phyloP scores from a whole-genome alignment of 768 basidiomycete species.

The Boletus rubescentipes region DNA sequence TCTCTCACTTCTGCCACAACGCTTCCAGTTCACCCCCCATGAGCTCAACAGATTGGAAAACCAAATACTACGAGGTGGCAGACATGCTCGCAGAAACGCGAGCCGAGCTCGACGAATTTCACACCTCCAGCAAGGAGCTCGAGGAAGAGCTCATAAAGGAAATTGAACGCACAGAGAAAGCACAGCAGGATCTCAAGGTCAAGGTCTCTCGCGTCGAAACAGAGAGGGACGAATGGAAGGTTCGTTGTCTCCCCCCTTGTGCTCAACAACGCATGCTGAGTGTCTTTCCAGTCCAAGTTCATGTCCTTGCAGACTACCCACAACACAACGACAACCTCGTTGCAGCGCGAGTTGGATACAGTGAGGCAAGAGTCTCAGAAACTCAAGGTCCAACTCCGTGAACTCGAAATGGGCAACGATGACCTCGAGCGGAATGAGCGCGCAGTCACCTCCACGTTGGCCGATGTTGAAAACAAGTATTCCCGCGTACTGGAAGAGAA shows the following conservation, averaged over 20 bases:
- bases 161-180: slow-evolving; percentile 81
- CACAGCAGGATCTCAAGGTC: slow-evolving; percentile 75
- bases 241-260: slow-evolving; percentile 33
- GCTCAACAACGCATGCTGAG: neutral
- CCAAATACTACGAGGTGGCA: slow-evolving; percentile 78
- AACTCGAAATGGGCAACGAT: slow-evolving; percentile 97
- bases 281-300: slow-evolving; percentile 63
- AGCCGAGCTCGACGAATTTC: slow-evolving; percentile 84
- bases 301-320: slow-evolving; percentile 86
- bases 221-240: slow-evolving; percentile 94
- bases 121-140: slow-evolving; percentile 83
- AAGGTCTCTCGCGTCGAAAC: slow-evolving; percentile 68
- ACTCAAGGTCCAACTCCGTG: slow-evolving; percentile 72
- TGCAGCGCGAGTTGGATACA: slow-evolving; percentile 89
- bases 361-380: slow-evolving; percentile 73
- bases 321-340: slow-evolving; percentile 84
- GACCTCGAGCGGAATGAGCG: slow-evolving; percentile 95
- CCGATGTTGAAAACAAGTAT: slow-evolving; percentile 86
- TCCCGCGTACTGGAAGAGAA: slow-evolving; percentile 93
- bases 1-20: slow-evolving; percentile 12
- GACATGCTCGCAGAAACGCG: slow-evolving; percentile 85
- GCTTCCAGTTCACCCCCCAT: slow-evolving; percentile 18
- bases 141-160: slow-evolving; percentile 94
- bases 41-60: slow-evolving; percentile 70
- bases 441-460: slow-evolving; percentile 77